phyloP scores from a whole-genome alignment of 2,329 filamentous ascomycete genomes.

The Pseudogymnoascus sp. region DNA sequence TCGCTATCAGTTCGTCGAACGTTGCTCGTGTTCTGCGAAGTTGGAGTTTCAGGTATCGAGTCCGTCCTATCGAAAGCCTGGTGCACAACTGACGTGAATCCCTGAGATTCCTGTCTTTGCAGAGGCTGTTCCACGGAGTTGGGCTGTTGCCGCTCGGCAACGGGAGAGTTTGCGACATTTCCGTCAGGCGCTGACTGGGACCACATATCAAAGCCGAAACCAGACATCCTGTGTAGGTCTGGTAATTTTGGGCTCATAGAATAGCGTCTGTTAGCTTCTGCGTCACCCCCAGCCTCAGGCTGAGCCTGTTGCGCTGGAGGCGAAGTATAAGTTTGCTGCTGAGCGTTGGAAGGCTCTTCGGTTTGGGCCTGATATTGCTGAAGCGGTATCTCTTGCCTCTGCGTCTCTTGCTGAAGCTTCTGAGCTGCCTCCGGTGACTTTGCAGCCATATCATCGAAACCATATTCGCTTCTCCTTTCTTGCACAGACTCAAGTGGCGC shows the following conservation, averaged over 20 bases:
- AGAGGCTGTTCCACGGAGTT: slow-evolving; percentile 25
- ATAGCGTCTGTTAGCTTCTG: slow-evolving; percentile 17
- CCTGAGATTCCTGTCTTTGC: slow-evolving; percentile 46
- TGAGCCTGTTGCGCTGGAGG: slow-evolving; percentile 11
- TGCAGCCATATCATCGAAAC: slow-evolving; percentile 37
- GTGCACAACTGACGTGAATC: slow-evolving; percentile 54
- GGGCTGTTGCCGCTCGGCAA: neutral
- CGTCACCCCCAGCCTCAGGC: slow-evolving; percentile 13
- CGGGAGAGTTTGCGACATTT: slow-evolving; percentile 10
- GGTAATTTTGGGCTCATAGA: slow-evolving; percentile 53
- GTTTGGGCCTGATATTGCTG: neutral
- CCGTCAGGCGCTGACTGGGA: slow-evolving; percentile 22
- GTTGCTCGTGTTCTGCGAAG: slow-evolving; percentile 39
- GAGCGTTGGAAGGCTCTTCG: neutral
- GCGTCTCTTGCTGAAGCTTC: slow-evolving; percentile 16
- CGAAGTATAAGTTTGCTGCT: neutral
- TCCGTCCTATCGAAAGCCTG: slow-evolving; percentile 55
- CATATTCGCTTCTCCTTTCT: slow-evolving; percentile 54
- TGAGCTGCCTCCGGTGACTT: slow-evolving; percentile 16
- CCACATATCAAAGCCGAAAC: slow-evolving; percentile 54
- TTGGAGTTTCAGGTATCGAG: slow-evolving; percentile 42
- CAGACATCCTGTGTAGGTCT: slow-evolving; percentile 50
- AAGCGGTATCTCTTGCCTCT: slow-evolving; percentile 9
- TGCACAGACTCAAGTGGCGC: slow-evolving; percentile 46
- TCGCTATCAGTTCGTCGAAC: slow-evolving; percentile 54